phyloP scores from a whole-genome alignment of 768 basidiomycete genomes.

The Tricholoma matsutake region DNA sequence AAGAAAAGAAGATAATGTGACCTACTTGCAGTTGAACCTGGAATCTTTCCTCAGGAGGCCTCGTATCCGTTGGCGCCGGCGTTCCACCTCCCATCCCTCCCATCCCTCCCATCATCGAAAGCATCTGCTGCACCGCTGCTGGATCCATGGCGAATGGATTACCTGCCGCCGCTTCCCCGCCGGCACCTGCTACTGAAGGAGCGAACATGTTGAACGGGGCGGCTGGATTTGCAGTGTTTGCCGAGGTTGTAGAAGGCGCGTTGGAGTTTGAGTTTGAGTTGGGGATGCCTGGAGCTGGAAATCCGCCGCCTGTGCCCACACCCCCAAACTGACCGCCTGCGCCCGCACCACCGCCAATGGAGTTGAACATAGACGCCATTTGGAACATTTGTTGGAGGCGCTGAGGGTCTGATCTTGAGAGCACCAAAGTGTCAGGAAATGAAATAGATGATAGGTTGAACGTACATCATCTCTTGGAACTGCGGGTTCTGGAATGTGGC shows the following conservation, averaged over 20 bases:
- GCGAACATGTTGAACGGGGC: slow-evolving; percentile 21
- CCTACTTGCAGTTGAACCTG: slow-evolving; percentile 80
- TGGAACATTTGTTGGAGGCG: slow-evolving; percentile 71
- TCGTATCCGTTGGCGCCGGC: slow-evolving; percentile 57
- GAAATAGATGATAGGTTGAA: slow-evolving; percentile 4
- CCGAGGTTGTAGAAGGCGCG: slow-evolving; percentile 8
- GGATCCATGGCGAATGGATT: slow-evolving; percentile 36
- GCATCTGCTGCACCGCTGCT: slow-evolving; percentile 43
- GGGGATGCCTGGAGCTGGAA: slow-evolving; percentile 59
- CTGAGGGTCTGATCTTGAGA: slow-evolving; percentile 68
- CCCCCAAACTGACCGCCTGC: background rate
- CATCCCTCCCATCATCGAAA: slow-evolving; percentile 29
- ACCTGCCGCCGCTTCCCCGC: slow-evolving; percentile 8
- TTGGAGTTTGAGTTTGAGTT: background rate
- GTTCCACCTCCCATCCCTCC: slow-evolving; percentile 29
- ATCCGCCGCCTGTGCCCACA: slow-evolving; percentile 15
- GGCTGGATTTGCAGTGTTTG: slow-evolving; percentile 7
- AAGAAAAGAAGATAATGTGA: background rate
- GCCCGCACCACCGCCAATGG: slow-evolving; percentile 16
- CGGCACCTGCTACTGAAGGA: background rate
- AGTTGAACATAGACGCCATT: slow-evolving; percentile 56
- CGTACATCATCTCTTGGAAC: slow-evolving; percentile 75
- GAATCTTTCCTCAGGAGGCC: slow-evolving; percentile 90
- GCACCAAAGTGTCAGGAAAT: background rate
- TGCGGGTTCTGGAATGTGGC: slow-evolving; percentile 61